Base-by-base conservation (phyloP, 2,329 filamentous ascomycete species). In the Dendryphion nanum region DNA sequence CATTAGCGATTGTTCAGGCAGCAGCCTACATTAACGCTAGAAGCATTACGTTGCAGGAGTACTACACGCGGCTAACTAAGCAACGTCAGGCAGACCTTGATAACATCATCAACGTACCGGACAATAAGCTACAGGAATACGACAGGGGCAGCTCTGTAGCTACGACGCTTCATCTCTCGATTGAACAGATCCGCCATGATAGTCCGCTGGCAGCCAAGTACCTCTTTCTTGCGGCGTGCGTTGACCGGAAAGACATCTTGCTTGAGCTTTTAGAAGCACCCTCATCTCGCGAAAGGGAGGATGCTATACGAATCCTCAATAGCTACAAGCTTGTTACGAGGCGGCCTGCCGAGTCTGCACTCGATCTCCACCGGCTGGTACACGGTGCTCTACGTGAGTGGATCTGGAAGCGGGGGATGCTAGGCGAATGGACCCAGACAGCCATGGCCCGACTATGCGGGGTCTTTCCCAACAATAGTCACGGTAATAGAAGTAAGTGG, bases 111-210 rank as follows among this genome's bases (percentile, higher is more conserved):
- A 67, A 56, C 37, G 38, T 47, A 33, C 58, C 67, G 7, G 67
- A 71, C 20, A 38, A 48, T 32, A 59, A 68, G 7, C 67, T 72
- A 20, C 50, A 45, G 4, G 65, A 68, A 37, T 45, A 51, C 1
- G 55, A 33, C 15, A 36, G 41, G 29, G 40, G 40, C 23, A 19
- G 10, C 8, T 45, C 1, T 54, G 51, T 71, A 0, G 64, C 63
- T 0, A 63, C 55, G 0, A 70, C 69, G 0, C 72, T 57, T 58
- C 42, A 68, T 0, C 59, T 72, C 6, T 70, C 69, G 0, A 72
- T 74, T 34, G 50, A 70, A 16, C 59, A 44, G 18, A 44, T 44
- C 18, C 18, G 19, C 14, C 17, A 18, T 12, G n/a, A 66, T 1
- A 42, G 67, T 18, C 10, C 23, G 0, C 24, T 41, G 4, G 68